Base-by-base conservation (phyloP, 148 eudicot genomes). In the Heliosperma pusillum region DNA sequence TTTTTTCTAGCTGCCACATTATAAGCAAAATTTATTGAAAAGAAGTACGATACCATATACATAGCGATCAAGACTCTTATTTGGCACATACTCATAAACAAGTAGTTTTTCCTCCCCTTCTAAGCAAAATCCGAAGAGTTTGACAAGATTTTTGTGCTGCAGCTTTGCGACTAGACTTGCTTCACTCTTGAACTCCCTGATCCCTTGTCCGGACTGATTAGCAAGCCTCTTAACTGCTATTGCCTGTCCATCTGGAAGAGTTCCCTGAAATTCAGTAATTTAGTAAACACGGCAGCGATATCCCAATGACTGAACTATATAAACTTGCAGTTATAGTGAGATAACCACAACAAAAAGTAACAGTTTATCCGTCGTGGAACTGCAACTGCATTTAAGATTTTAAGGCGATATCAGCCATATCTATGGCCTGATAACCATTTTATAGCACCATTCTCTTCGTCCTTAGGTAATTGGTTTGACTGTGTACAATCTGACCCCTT, bases 211-310 rank as follows among this genome's bases (percentile, higher is more conserved):
- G 5, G 81, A 79, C 7, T 55, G 58, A 66, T 50, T 79, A 24
- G 81, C 60, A 7, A 79, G 77, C 66, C 81, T 57, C 74, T 79
- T 79, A 7, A 79, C 81, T 4, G 81, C 81, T 30, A 74, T 67
- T 11, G 72, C 65, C 19, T 78, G 76, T 42, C 81, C 76, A 25
- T 78, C 76, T 16, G 81, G 71, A 55, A 78, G 81, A 9, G 71
- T 78, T 42, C 81, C 81, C 81, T 78, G 67, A 53, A 30, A 64
- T 12, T 26, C 57, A 71, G 25, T 44, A 20, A 21, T 36, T 33
- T n/a, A 1, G 16, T 33, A 33, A 33, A 33, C 40, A 29, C 2
- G 30, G 5, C 6, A 33, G 40, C 5, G 40, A 33, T n/a, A n/a
- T n/a, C n/a, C n/a, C n/a, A n/a, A n/a, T 33, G 5, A 29, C 6